Percentiles rank a stretch among this genome's conserved stretches.
phyloP scores from a whole-genome alignment of 2,329 filamentous ascomycete species.

The Neofusicoccum parvum region DNA sequence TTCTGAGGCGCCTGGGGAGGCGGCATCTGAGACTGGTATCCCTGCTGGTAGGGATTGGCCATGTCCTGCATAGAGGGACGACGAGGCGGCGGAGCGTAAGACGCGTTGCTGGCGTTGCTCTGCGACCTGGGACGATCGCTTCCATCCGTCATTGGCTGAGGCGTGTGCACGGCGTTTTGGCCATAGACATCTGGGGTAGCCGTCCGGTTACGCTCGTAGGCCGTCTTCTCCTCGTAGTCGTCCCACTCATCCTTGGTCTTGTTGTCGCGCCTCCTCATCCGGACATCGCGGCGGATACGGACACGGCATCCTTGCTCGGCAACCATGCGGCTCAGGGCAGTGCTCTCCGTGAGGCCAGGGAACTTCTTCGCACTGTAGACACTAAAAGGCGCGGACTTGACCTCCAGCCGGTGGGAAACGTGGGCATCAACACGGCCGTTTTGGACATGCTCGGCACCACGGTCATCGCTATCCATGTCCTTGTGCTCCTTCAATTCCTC shows the following conservation, averaged over 20 bases:
- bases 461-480: conserved; percentile 67
- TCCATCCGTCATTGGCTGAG: conserved; percentile 34
- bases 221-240: conserved; percentile 61
- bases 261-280: conserved; percentile 81
- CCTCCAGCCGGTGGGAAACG: conserved; percentile 84
- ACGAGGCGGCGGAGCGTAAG: conserved; percentile 39
- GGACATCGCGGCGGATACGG: conserved; percentile 88
- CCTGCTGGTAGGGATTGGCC: conserved; percentile 41
- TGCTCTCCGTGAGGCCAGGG: conserved; percentile 89
- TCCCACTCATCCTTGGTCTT: conserved; percentile 69
- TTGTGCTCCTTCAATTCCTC: conserved; percentile 87
- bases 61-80: conserved; percentile 51
- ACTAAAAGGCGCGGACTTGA: conserved; percentile 82
- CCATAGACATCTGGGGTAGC: conserved; percentile 54
- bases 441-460: conserved; percentile 33
- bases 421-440: conserved; percentile 48
- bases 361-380: conserved; percentile 99
- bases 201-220: conserved; percentile 52
- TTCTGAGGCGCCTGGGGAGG: conserved; percentile 43
- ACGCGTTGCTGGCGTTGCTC: conserved; percentile 58
- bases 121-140: conserved; percentile 60
- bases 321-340: conserved; percentile 81
- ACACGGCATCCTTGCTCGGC: conserved; percentile 97
- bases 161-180: conserved; percentile 38
- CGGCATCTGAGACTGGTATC: conserved; percentile 41